Percentiles rank a stretch among this genome's conserved stretches.
These are phyloP conservation scores for Cyberlindnera mycetangii DNA, from an alignment of 805 yeast genomes.

Conservation along the genomic window DNA sequence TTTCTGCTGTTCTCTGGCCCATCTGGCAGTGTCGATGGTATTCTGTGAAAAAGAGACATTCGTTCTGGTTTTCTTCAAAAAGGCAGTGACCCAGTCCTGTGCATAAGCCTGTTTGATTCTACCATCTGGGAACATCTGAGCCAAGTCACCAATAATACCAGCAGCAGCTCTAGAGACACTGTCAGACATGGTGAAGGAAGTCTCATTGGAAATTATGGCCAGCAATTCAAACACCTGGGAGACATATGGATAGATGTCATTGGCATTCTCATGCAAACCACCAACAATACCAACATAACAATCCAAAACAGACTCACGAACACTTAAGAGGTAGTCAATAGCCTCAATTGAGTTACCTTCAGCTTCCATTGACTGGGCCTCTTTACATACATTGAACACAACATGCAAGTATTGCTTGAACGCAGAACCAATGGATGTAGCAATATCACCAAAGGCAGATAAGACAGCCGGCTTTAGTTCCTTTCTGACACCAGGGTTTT, in stretches of 20 bases:
- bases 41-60: constrained; percentile 57
- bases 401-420: constrained; percentile 75
- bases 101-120: constrained; percentile 62
- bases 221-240: constrained; percentile 71
- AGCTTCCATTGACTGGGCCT: constrained; percentile 59
- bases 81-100: constrained; percentile 76
- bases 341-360: constrained; percentile 72
- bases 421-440: constrained; percentile 76
- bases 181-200: constrained; percentile 59
- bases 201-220: constrained; percentile 54
- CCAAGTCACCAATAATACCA: constrained; percentile 91
- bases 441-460: constrained; percentile 95
- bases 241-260: constrained; percentile 60
- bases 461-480: constrained; percentile 85
- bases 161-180: constrained; percentile 77
- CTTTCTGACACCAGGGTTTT: constrained; percentile 63
- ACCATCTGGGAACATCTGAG: constrained; percentile 80
- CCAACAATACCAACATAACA: constrained; percentile 94
- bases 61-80: constrained; percentile 70
- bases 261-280: constrained; percentile 73
- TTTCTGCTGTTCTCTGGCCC: constrained; percentile 81
- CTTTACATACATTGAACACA: constrained; percentile 74
- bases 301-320: constrained; percentile 89
- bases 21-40: constrained; percentile 90
- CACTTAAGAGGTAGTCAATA: constrained; percentile 65